Evolutionary conservation across 2,329 filamentous ascomycete species (phyloP).

Genomic region (Cladosporium cucumerinum): DNA sequence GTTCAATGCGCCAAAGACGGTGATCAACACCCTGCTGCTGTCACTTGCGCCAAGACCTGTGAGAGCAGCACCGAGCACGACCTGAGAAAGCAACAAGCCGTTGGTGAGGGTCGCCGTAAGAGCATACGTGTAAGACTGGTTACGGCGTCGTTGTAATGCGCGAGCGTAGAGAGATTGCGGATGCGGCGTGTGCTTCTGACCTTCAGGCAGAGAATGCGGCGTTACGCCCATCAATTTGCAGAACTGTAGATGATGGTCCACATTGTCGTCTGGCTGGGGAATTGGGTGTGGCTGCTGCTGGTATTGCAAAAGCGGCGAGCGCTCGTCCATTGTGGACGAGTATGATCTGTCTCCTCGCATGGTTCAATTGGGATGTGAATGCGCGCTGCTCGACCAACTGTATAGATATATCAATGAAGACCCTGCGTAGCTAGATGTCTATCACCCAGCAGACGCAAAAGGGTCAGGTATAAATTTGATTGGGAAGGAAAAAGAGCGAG

Average conservation of each 20-base stretch:
- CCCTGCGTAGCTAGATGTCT: neutral
- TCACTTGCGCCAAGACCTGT: slow-evolving; percentile 39
- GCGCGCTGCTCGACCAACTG: neutral
- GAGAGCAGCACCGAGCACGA: slow-evolving; percentile 41
- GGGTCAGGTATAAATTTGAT: neutral
- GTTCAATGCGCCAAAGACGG: slow-evolving; percentile 40
- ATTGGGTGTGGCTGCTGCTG: neutral
- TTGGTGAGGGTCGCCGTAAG: slow-evolving; percentile 39
- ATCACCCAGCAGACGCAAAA: neutral
- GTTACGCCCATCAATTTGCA: slow-evolving; percentile 38
- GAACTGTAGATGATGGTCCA: slow-evolving; percentile 35
- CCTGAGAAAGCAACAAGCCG: slow-evolving; percentile 37
- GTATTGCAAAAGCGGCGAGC: slow-evolving; percentile 4
- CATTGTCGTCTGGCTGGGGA: neutral
- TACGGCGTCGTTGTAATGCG: slow-evolving; percentile 31
- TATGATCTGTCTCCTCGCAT: slow-evolving; percentile 12
- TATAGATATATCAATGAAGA: neutral
- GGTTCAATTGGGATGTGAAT: neutral
- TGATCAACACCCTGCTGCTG: slow-evolving; percentile 37
- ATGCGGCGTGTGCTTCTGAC: slow-evolving; percentile 24
- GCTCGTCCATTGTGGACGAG: slow-evolving; percentile 9
- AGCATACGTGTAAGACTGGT: slow-evolving; percentile 35
- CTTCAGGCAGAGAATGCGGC: slow-evolving; percentile 28
- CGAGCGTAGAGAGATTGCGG: slow-evolving; percentile 38
- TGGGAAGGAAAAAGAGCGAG: neutral